Conservation (phyloP, 2,329 filamentous ascomycete species). For the Didymella pomorum region DNA sequence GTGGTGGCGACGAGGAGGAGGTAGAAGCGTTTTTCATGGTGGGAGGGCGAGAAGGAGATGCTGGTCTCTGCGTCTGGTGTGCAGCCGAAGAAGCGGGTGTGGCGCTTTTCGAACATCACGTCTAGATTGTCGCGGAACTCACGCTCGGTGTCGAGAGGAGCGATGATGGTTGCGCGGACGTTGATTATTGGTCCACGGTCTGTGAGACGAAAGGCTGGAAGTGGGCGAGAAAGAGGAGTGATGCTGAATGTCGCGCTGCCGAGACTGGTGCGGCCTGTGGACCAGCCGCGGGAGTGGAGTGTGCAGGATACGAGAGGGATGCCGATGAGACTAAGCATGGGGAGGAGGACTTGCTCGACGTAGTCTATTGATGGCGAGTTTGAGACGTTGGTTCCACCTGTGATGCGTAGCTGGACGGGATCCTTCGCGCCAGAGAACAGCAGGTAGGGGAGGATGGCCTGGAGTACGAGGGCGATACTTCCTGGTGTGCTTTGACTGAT, state of each 20-base stretch:
- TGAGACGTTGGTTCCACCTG: constrained; percentile 66
- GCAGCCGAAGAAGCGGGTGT: constrained; percentile 27
- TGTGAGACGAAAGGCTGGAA: constrained; percentile 51
- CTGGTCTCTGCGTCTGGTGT: constrained; percentile 20
- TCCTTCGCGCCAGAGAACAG: constrained; percentile 51
- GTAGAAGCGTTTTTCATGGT: constrained; percentile 58
- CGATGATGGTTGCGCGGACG: constrained; percentile 51
- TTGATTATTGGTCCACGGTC: constrained; percentile 36
- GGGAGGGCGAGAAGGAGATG: constrained; percentile 53
- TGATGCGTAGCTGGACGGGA: constrained; percentile 54
- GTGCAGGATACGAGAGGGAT: constrained; percentile 56
- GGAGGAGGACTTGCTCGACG: constrained; percentile 62
- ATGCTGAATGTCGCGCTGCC: constrained; percentile 61
- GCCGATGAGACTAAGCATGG: constrained; percentile 61
- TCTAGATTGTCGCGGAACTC: constrained; percentile 40
- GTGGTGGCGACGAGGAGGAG: constrained; percentile 64
- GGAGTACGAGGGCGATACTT: constrained; percentile 64
- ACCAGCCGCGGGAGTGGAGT: constrained; percentile 63
- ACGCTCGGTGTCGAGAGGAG: constrained; percentile 43
- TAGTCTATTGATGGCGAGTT: constrained; percentile 66
- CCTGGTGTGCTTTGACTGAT: constrained; percentile 56
- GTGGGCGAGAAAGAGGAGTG: constrained; percentile 46
- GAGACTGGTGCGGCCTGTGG: constrained; percentile 54
- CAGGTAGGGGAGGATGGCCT: constrained; percentile 67
- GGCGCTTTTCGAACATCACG: constrained; percentile 32